Conservation (phyloP, 306 rosid genomes). For the Phaseolus lunatus region DNA sequence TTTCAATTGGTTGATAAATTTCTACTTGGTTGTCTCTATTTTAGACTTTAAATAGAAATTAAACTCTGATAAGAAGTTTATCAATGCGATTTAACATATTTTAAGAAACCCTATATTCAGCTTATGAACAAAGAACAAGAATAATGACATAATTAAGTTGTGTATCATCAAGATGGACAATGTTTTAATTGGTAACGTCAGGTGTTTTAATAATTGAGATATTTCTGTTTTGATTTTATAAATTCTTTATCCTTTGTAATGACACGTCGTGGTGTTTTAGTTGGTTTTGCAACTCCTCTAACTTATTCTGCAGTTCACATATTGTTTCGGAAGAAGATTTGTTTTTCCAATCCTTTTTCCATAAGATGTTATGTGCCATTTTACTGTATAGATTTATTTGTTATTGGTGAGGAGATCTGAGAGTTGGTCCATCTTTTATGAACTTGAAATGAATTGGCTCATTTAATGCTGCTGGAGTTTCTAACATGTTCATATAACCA, state of each 20-base stretch:
- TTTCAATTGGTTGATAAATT: neutral
- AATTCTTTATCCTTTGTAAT: conserved; percentile 36
- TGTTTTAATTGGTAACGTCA: neutral
- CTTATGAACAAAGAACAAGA: neutral
- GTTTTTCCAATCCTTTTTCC: neutral
- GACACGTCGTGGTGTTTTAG: neutral
- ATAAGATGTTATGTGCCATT: conserved; percentile 17
- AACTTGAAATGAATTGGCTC: conserved; percentile 5
- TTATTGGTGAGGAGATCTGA: neutral
- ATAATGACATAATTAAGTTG: neutral
- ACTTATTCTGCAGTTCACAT: neutral
- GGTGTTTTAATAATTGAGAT: neutral
- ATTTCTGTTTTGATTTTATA: neutral
- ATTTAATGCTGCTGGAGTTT: conserved; percentile 24
- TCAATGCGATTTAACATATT: neutral
- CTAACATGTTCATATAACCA: conserved; percentile 3
- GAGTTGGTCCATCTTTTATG: neutral
- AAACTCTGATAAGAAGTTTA: neutral
- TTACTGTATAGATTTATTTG: conserved; percentile 30
- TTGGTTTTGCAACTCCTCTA: conserved; percentile 24
- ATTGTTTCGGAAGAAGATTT: conserved; percentile 1
- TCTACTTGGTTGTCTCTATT: neutral
- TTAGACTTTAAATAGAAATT: neutral
- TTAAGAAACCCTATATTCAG: neutral
- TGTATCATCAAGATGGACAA: neutral